phyloP scores from a whole-genome alignment of 352 stramenopile genomes.

The Plasmopara viticola region DNA sequence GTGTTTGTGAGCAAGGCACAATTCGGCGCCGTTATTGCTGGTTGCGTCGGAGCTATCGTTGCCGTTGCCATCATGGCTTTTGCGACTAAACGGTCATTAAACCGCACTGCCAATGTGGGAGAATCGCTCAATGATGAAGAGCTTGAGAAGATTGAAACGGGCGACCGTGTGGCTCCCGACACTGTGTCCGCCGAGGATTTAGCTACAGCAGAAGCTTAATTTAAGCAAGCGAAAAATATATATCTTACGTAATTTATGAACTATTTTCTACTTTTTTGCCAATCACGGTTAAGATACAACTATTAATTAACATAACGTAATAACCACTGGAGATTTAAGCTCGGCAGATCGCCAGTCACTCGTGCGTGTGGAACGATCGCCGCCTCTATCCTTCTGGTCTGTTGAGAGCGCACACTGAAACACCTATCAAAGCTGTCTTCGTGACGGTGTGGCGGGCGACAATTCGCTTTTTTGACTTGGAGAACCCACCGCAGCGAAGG shows the following conservation, averaged over 20 bases:
- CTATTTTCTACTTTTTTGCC: not conserved
- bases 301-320: too few species aligned
- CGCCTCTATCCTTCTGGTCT: too few species aligned
- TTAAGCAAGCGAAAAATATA: too few species aligned
- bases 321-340: too few species aligned
- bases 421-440: not conserved
- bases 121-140: constrained; percentile 15
- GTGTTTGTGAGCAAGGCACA: constrained; percentile 6
- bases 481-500: not conserved
- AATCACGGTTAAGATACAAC: not conserved
- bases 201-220: constrained; percentile 17
- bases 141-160: constrained; percentile 14
- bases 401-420: too few species aligned
- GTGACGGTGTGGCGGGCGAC: not conserved
- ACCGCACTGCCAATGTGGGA: constrained; percentile 8
- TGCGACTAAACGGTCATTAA: constrained; percentile 19
- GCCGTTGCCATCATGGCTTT: constrained; percentile 22
- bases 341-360: constrained; percentile 1
- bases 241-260: too few species aligned
- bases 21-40: constrained; percentile 7
- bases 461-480: not conserved
- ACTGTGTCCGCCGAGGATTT: constrained; percentile 12
- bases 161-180: constrained; percentile 13
- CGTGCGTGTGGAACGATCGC: not conserved
- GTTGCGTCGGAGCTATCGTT: constrained; percentile 25